Base-by-base conservation (phyloP, 2,329 filamentous ascomycete genomes). In the Aphanocladium album region DNA sequence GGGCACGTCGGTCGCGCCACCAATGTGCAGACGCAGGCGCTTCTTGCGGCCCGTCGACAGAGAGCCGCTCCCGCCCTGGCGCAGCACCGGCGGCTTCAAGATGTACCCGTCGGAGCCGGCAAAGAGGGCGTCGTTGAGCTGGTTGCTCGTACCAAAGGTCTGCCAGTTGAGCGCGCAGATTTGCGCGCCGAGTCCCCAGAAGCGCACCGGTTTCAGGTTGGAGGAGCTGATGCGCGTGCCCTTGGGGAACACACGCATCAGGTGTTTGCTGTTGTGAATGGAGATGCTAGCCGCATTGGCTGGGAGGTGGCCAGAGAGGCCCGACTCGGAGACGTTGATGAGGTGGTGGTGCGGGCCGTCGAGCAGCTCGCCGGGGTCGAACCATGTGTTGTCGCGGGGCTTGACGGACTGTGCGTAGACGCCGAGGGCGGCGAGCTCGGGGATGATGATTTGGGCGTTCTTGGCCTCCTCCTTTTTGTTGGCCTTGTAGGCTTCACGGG, bases 81-180 rank as follows among this genome's bases (percentile, higher is more conserved):
- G 83, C 1, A 89, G 75, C 1, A 81, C 77, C 0, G 79, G 78
- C 0, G 87, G 87, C 69, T 89, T 89, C 23, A 89, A 75, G 1
- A 89, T 81, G 66, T 83, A 89, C 8, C 87, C 87, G 30, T 84
- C 83, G 0, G 85, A 84, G 14, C 85, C 85, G 51, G 77, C 79
- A 70, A 89, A 89, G 0, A 89, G 75, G 0, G 86, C 87, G 67
- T 88, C 85, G 68, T 89, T 89, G 64, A 89, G 76, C 70, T 89
- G 87, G 75, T 87, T 86, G 67, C 80, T 80, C 7, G 81, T 80
- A 37, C 84, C 85, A 64, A 88, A 89, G 0, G 81, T 87, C 67
- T 89, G 87, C 83, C 86, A 87, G 72, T 89, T 89, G 57, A 89
- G 77, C 3, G 87, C 87, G 68, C 85, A 88, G 51, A 89, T 85